Evolutionary conservation across 441 rosid species (phyloP).

Genomic region (Gossypium laxum): DNA sequence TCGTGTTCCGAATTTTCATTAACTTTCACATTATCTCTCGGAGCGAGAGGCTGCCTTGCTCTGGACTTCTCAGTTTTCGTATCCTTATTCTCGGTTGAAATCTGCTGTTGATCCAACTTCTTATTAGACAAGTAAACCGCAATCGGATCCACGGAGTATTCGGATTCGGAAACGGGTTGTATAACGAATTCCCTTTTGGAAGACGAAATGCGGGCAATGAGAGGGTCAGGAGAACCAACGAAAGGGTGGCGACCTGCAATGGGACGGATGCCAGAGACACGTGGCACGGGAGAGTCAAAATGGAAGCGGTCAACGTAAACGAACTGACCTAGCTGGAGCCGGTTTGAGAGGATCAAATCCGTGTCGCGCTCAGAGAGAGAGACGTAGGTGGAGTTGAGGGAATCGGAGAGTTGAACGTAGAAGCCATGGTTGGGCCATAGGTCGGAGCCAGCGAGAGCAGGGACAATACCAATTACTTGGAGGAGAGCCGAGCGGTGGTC

Average conservation of each 20-base stretch:
- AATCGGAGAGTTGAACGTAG: conserved; percentile 83
- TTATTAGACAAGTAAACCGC: conserved; percentile 57
- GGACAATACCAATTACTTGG: conserved; percentile 80
- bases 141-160: conserved; percentile 64
- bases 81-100: conserved; percentile 8
- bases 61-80: conserved; percentile 22
- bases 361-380: conserved; percentile 79
- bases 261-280: conserved; percentile 67
- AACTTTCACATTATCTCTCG: conserved; percentile 31
- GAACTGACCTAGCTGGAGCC: conserved; percentile 90
- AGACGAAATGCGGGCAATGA: conserved; percentile 57
- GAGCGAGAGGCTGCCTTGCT: conserved; percentile 53
- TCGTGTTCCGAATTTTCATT: conserved; percentile 17
- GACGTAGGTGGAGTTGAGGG: conserved; percentile 84
- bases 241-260: conserved; percentile 76
- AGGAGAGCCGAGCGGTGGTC: conserved; percentile 82
- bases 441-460: conserved; percentile 74
- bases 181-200: conserved; percentile 67
- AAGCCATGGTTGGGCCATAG: conserved; percentile 86
- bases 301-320: conserved; percentile 71
- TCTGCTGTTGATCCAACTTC: conserved; percentile 19
- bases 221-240: conserved; percentile 62
- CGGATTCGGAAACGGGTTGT: conserved; percentile 62
- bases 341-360: conserved; percentile 75
- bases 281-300: conserved; percentile 67